These are phyloP conservation scores for Xylaria arbuscula DNA, from an alignment of 2,329 filamentous ascomycete genomes.

Conservation along the genomic window DNA sequence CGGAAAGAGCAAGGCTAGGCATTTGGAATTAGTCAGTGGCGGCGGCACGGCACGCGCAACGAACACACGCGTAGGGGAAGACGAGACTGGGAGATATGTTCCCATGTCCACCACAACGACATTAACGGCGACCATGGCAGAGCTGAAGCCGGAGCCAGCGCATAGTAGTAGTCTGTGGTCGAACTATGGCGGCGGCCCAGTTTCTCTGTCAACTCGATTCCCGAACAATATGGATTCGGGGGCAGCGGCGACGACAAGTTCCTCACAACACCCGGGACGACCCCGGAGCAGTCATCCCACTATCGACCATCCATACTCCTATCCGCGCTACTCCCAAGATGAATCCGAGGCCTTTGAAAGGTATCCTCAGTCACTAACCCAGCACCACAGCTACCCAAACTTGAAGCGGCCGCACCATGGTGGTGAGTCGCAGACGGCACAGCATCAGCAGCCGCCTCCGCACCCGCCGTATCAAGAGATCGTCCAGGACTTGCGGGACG, in stretches of 20 bases:
- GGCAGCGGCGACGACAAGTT: conserved; percentile 58
- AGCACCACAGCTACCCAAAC: conserved; percentile 65
- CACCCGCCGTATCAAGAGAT: conserved; percentile 69
- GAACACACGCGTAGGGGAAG: conserved; percentile 34
- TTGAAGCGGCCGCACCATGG: conserved; percentile 67
- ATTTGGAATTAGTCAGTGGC: conserved; percentile 30
- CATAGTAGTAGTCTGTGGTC: conserved; percentile 69
- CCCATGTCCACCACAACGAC: conserved; percentile 71
- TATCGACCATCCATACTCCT: conserved; percentile 65
- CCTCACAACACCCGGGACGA: conserved; percentile 59
- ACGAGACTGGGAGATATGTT: conserved; percentile 57
- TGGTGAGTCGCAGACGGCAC: conserved; percentile 33
- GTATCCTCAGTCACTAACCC: conserved; percentile 60
- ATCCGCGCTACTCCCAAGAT: conserved; percentile 66
- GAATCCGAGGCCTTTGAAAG: conserved; percentile 66
- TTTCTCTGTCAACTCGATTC: conserved; percentile 65
- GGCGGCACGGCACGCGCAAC: conserved; percentile 37
- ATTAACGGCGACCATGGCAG: conserved; percentile 72
- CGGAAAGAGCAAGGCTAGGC: conserved; percentile 20
- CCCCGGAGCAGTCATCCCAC: conserved; percentile 62
- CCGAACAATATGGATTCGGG: conserved; percentile 63
- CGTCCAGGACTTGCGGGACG: conserved; percentile 69
- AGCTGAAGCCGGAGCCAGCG: conserved; percentile 69
- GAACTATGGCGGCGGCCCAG: conserved; percentile 64
- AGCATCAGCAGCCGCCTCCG: conserved; percentile 36